Base-by-base conservation (phyloP, 2,329 filamentous ascomycete genomes). In the Sarocladiaceae sp. region DNA sequence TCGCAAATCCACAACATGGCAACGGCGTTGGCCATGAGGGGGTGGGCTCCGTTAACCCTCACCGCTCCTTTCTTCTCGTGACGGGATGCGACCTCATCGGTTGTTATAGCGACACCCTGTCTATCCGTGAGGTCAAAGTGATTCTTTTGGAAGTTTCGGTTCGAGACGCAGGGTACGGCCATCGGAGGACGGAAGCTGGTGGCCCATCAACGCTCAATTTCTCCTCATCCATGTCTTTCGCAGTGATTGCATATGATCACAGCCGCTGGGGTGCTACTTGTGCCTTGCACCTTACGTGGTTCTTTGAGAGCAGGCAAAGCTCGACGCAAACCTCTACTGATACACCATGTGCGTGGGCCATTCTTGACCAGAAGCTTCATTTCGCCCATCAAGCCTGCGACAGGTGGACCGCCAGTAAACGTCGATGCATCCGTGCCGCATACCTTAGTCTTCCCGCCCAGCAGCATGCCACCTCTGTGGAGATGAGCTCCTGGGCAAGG, bases 381-480 rank as follows among this genome's bases (percentile, higher is more conserved):
- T n/a, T 16, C 32, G 9, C 11, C 16, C 7, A 33, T 16, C 32
- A 33, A n/a, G 32, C 16, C 11, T 10, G 32, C 16, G 32, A 7
- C 15, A 10, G 9, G 16, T 12, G 11, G 26, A 21, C 23, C 23
- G 29, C 23, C 40, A 33, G 29, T 27, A 32, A 19, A 27, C 33
- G 40, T 18, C 32, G 26, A 23, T 27, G 16, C 40, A 33, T 16
- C 40, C 40, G 40, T 24, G 9, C 27, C 27, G 40, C 53, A 49
- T 58, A 58, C 55, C 55, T 59, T 58, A 59, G 57, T 34, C 57
- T 58, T 59, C 57, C 57, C 57, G 57, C 50, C 49, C 51, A 53
- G 49, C 55, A 56, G 46, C 44, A 47, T 45, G 53, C 53, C 24
- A 55, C 51, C 47, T 50, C 19, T 45, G 53, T 52, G 48, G 48